phyloP scores from a whole-genome alignment of 2,329 filamentous ascomycete species.

The Monilinia fructigena region DNA sequence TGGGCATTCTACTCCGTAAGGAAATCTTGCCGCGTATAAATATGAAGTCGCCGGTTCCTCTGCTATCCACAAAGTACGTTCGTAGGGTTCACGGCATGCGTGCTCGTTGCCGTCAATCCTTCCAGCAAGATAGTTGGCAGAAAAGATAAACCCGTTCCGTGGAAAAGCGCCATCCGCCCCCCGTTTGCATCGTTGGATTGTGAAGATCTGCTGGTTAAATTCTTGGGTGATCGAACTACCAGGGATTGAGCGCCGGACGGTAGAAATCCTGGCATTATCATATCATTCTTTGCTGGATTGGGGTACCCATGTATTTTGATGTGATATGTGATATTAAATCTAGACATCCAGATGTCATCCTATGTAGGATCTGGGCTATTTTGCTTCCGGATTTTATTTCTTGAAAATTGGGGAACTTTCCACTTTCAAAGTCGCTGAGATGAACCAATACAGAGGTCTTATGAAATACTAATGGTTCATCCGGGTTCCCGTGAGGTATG shows the following conservation, averaged over 20 bases:
- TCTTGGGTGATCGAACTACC: background rate
- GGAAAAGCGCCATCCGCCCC: background rate
- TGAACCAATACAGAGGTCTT: too few relatives aligned
- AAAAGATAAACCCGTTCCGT: background rate
- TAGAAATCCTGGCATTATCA: background rate
- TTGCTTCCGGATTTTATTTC: background rate
- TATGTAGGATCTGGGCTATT: background rate
- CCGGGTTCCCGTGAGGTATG: rapidly evolving
- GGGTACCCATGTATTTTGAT: background rate
- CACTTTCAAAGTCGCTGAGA: background rate
- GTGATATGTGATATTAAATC: background rate
- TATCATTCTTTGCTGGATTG: background rate
- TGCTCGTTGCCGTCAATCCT: background rate
- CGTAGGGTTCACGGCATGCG: background rate
- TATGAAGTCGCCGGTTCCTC: slow-evolving; percentile 1
- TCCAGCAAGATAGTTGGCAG: background rate
- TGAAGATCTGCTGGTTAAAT: background rate
- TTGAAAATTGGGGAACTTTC: background rate
- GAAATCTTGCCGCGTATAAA: background rate
- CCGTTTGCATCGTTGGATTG: too few relatives aligned
- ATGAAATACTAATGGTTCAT: too few relatives aligned
- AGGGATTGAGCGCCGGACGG: background rate
- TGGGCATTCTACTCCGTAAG: too few relatives aligned
- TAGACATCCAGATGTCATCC: background rate
- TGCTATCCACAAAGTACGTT: background rate